Base-by-base conservation (phyloP, 1,139 yeast species). In the Kodamaea plutei region DNA sequence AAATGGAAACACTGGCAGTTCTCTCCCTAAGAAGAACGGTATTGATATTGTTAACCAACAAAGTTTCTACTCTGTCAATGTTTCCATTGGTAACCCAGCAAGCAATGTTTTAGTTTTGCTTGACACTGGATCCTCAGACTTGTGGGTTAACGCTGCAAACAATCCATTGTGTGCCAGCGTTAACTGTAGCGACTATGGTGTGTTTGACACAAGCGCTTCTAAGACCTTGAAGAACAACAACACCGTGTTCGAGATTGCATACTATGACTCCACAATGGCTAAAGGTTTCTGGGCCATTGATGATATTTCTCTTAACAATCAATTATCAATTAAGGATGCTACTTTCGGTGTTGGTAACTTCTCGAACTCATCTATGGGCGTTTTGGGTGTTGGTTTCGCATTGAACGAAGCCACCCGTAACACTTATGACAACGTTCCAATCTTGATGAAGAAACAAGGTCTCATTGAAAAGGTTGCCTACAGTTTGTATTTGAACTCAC, bases 221-320 rank as follows among this genome's bases (percentile, higher is more conserved):
- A 41, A 67, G 3, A 50, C 78, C 11, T 78, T 65, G 52, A 44
- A 53, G 18, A 48, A 59, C 18, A 76, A 77, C 47, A 53, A 58
- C 19, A 68, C 80, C 4, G 40, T 36, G 4, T 63, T 61, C 33
- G 38, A 43, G 10, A 61, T 64, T 29, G 28, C 38, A 13, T 64
- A 64, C 37, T 48, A 49, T 30, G 70, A 64, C 37, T 43, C 52
- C 13, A 49, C 61, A n/a, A 50, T 39, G 26, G 65, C 69, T 16
- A 38, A 39, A 5, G 70, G 70, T 15, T 38, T 47, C 30, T 83
- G 83, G 82, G 87, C 80, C 28, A 56, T 59, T 33, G 93, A 83
- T 43, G 51, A 56, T 14, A 36, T 51, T 8, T 39, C 39, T 4
- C 38, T 58, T 6, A 37, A 44, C 23, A 40, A 36, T 15, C 35